Base-by-base conservation (phyloP, 148 eudicot species). In the Persicaria tinctoria region DNA sequence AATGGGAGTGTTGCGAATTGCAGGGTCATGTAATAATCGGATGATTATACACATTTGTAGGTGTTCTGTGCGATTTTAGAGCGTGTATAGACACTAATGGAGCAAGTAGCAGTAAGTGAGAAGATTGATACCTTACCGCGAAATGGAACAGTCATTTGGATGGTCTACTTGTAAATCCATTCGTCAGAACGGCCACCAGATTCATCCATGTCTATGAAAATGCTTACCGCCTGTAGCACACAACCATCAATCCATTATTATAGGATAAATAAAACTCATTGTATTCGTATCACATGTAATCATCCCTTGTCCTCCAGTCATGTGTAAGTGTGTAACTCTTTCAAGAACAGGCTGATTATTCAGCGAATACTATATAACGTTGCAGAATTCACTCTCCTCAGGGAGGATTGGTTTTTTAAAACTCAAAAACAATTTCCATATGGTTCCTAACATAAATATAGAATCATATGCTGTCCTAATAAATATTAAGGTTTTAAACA, bases 181-280 rank as follows among this genome's bases (percentile, higher is more conserved):
- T 93, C 98, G 23, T 91, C 88, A 45, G 98, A 86, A 56, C 98
- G 97, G 46, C 94, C 92, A 45, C 98, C 98, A 27, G 89, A 84
- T 69, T 93, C 98, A 51, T 93, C 98, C 98, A 93, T 87, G 80
- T 90, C 96, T 64, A 93, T 93, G 78, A 93, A 93, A 73, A 93
- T 93, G 87, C 97, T 93, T 45, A 93, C 96, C 23, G 97, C 97
- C 97, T 93, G 90, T 77, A 79, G 3, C 48, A 66, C 48, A 5
- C 70, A 66, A 3, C 48, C 70, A 12, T 32, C 17, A 12, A 13
- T 5, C 23, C 23, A 56, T 56, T n/a, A 32, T 2, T 32, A 32
- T 32, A 32, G 41, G 41, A 32, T 32, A 32, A 32, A 32, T 20
- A 32, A 32, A 32, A 1, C 0, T 32, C 41, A 32, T 2, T 1